Percentiles rank a stretch among this genome's conserved stretches.
These are phyloP conservation scores for Aureobasidium uvarum DNA, from an alignment of 2,329 filamentous ascomycete species.

Conservation along the genomic window DNA sequence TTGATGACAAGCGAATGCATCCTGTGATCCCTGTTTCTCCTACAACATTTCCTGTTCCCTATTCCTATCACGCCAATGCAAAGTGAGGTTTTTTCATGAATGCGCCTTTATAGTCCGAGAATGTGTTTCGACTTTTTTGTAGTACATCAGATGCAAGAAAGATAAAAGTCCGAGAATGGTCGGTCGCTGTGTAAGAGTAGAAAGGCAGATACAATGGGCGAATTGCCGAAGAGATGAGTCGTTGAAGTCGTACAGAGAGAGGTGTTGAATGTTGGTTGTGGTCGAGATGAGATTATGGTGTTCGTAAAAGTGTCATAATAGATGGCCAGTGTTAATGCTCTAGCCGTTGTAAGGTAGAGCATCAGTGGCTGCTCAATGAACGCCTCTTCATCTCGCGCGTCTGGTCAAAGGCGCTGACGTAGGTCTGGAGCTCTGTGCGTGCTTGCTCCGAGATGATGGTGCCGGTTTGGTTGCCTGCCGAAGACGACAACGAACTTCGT, in stretches of 20 bases:
- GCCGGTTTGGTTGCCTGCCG: slow-evolving; percentile 49
- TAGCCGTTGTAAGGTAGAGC: slow-evolving; percentile 23
- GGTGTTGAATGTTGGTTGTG: not conserved
- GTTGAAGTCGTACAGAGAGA: slow-evolving; percentile 24
- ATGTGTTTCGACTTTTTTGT: slow-evolving; percentile 19
- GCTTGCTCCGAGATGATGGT: slow-evolving; percentile 69
- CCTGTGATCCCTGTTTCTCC: slow-evolving; percentile 14
- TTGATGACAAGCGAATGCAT: slow-evolving; percentile 26
- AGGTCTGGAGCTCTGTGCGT: slow-evolving; percentile 75
- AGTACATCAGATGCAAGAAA: slow-evolving; percentile 19
- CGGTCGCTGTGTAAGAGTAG: slow-evolving; percentile 9
- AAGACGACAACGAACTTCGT: slow-evolving; percentile 78
- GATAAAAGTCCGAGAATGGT: slow-evolving; percentile 1
- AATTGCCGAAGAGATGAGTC: slow-evolving; percentile 1
- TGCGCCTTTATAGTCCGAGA: slow-evolving; percentile 20
- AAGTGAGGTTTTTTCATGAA: not conserved
- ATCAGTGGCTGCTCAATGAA: slow-evolving; percentile 30
- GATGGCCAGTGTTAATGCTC: not conserved
- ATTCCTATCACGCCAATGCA: not conserved
- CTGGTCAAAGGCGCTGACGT: slow-evolving; percentile 86
- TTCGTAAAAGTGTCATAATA: slow-evolving; percentile 20
- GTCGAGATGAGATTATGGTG: slow-evolving; percentile 15
- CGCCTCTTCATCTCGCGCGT: slow-evolving; percentile 59
- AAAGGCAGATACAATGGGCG: slow-evolving; percentile 1
- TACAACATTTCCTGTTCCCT: not conserved